A percentile compares a stretch with the other conserved stretches of the same genome.
Conservation (phyloP, 1,284 basidiomycete species). For the Serendipita sp. region DNA sequence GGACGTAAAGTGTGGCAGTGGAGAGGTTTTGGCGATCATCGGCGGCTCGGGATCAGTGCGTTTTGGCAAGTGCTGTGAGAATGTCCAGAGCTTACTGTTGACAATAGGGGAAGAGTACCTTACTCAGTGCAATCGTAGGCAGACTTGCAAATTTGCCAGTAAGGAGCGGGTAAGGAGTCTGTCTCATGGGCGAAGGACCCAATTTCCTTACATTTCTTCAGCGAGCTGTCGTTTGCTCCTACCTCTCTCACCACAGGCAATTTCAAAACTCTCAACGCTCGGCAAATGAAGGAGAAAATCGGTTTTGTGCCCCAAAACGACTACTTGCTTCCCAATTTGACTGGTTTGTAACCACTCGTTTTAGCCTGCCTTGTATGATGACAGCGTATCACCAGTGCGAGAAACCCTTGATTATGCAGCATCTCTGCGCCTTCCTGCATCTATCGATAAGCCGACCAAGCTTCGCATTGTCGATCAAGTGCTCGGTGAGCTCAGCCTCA, state of each 20-base stretch:
- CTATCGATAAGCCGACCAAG: conserved; percentile 22
- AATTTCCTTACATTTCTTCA: background rate
- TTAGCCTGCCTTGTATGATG: background rate
- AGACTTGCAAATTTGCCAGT: conserved; percentile 23
- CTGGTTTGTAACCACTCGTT: conserved; percentile 17
- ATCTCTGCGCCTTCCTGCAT: conserved; percentile 30
- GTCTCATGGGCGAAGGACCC: background rate
- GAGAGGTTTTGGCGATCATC: conserved; percentile 24
- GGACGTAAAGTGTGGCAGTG: conserved; percentile 21
- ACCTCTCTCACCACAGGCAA: conserved; percentile 10
- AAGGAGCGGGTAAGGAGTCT: conserved; percentile 20
- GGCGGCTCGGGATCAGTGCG: background rate
- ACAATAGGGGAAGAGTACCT: conserved; percentile 28
- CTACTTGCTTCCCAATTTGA: conserved; percentile 24
- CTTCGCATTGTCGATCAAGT: conserved; percentile 33
- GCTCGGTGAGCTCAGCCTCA: conserved; percentile 34
- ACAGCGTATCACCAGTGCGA: conserved; percentile 22
- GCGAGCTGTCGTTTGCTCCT: conserved; percentile 2
- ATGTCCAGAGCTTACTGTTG: conserved; percentile 16
- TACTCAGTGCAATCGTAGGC: conserved; percentile 26
- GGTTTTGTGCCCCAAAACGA: conserved; percentile 27
- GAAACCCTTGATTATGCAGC: conserved; percentile 36
- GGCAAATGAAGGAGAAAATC: conserved; percentile 22
- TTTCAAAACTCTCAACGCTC: background rate
- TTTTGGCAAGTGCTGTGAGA: background rate